Percentiles rank a stretch among this genome's conserved stretches.
These are phyloP conservation scores for Flaveria bidentis DNA, from an alignment of 129 eudicot species.

Conservation along the genomic window DNA sequence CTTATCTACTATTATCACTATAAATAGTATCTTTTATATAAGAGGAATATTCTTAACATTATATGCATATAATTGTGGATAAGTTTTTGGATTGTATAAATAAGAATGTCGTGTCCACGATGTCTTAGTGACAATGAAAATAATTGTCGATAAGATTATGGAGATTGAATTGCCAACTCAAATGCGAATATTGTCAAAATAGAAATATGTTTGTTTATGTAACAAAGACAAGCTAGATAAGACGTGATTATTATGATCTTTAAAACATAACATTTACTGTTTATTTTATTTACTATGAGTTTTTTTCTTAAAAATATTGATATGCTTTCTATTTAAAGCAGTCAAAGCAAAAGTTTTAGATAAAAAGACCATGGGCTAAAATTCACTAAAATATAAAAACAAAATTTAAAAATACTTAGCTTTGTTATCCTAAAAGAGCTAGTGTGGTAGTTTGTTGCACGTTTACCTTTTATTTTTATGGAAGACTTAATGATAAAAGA, in stretches of 20 bases:
- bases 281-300: too few species aligned
- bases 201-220: neutral
- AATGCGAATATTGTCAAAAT: slow-evolving; percentile 9
- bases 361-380: too few species aligned
- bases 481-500: too few species aligned
- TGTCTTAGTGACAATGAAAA: slow-evolving; percentile 13
- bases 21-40: neutral
- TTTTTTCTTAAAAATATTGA: too few species aligned
- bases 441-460: too few species aligned
- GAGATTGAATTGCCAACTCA: slow-evolving; percentile 36
- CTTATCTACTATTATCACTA: too few species aligned
- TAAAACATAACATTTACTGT: neutral
- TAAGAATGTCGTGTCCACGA: neutral
- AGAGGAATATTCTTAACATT: neutral
- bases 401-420: too few species aligned
- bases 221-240: neutral
- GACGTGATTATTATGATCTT: neutral
- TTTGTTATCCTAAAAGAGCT: too few species aligned
- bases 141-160: slow-evolving; percentile 18
- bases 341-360: too few species aligned
- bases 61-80: slow-evolving; percentile 11
- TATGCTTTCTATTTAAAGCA: too few species aligned
- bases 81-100: slow-evolving; percentile 14
- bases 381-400: too few species aligned
- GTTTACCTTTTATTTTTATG: too few species aligned